Base-by-base conservation (phyloP, 805 yeast genomes). In the Lachancea thermotolerans region DNA sequence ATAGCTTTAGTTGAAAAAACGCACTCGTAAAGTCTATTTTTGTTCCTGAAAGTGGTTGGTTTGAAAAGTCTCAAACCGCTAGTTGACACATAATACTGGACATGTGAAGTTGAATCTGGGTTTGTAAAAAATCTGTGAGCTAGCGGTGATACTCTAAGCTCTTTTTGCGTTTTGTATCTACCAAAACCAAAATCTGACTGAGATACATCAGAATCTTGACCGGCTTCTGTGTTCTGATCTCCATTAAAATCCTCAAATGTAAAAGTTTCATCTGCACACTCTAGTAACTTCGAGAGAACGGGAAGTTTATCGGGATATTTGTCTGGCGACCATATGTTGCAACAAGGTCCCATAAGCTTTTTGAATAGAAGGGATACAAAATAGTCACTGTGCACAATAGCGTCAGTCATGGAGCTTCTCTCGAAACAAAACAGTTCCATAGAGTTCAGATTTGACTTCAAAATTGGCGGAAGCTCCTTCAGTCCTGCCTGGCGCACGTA, bases 101-200 rank as follows among this genome's bases (percentile, higher is more conserved):
- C 62, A 57, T 81, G 85, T 0, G 95, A 72, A 51, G 85, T 91
- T 0, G 95, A 84, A 57, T 85, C 95, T 0, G 97, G 97, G 55
- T 90, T 90, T 3, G 91, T 81, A 66, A 88, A 88, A 56, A 76
- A 86, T 35, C 76, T 72, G 56, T 86, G 95, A 45, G 78, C 76
- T 51, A 83, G 81, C 0, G 95, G 95, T 4, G 86, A 79, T 5
- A 48, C 52, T 43, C 72, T 56, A 4, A 37, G 21, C 35, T 53
- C 51, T 16, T 57, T 50, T 15, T 49, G 42, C 17, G 60, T 33
- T 10, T 49, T 44, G 1, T 42, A 39, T 9, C 12, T 16, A 6
- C 9, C 11, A n/a, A 8, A 39, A n/a, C 30, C 21, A n/a, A 28
- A 37, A 4, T 12, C 28, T 4, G 7, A 21, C 6, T 21, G 25